A percentile compares a stretch with the other conserved stretches of the same genome.
phyloP scores from a whole-genome alignment of 306 rosid genomes.

The Inga leiocalycina region DNA sequence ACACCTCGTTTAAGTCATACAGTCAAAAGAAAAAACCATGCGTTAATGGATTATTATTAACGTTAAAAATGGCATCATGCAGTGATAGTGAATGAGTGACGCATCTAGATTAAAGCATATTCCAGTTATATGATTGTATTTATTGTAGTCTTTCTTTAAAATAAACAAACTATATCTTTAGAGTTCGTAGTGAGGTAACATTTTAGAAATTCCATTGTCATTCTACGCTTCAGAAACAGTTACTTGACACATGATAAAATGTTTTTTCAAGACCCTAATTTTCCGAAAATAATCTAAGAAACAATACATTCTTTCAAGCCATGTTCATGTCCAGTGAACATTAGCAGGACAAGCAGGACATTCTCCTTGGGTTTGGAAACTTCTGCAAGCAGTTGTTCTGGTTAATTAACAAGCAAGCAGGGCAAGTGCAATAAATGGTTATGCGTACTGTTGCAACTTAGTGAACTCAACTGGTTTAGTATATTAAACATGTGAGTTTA shows the following conservation, averaged over 20 bases:
- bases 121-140: not conserved
- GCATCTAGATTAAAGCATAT: not conserved
- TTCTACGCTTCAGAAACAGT: constrained; percentile 6
- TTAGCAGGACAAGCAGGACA: not conserved
- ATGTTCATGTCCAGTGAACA: not conserved
- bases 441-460: not conserved
- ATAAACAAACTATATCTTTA: not conserved
- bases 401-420: not conserved
- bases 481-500: not conserved
- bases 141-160: not conserved
- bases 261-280: not conserved
- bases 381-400: not conserved
- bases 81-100: not conserved
- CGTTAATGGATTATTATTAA: not conserved
- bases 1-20: not conserved
- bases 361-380: not conserved
- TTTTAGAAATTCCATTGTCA: not conserved
- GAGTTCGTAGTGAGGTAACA: constrained; percentile 5
- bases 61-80: not conserved
- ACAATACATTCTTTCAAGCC: not conserved
- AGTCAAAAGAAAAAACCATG: not conserved
- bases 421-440: not conserved
- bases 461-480: not conserved
- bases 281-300: not conserved
- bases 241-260: not conserved